Evolutionary conservation across 2,329 filamentous ascomycete genomes (phyloP).

Genomic region (Talaromyces rugulosus): DNA sequence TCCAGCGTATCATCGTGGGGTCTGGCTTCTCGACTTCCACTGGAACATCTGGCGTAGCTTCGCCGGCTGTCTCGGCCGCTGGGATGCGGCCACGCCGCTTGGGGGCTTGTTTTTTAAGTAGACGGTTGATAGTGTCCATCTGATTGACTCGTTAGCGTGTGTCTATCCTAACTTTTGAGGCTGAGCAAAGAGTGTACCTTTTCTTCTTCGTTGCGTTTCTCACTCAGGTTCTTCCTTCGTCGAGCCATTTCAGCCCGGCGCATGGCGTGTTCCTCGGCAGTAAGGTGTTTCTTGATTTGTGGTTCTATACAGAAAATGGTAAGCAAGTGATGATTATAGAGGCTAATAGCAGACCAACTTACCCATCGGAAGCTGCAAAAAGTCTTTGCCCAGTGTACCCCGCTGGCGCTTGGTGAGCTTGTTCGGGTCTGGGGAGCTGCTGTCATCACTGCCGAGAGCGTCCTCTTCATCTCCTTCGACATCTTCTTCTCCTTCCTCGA

Average conservation of each 20-base stretch:
- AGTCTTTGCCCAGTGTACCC: slow-evolving; percentile 52
- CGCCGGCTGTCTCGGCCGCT: slow-evolving; percentile 38
- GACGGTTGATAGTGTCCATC: slow-evolving; percentile 65
- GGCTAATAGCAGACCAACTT: slow-evolving; percentile 16
- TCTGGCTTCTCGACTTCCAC: slow-evolving; percentile 37
- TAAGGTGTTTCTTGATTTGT: slow-evolving; percentile 69
- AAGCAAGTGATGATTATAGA: slow-evolving; percentile 12
- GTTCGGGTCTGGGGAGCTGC: slow-evolving; percentile 59
- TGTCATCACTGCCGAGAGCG: slow-evolving; percentile 43
- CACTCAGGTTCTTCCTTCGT: slow-evolving; percentile 67
- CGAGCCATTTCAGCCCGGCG: slow-evolving; percentile 70
- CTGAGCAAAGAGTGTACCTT: slow-evolving; percentile 47
- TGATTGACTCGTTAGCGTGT: slow-evolving; percentile 20
- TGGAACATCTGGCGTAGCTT: slow-evolving; percentile 37
- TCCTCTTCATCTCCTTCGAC: slow-evolving; percentile 37
- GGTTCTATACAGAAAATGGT: slow-evolving; percentile 45
- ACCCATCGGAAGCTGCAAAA: slow-evolving; percentile 55
- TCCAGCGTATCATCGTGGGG: slow-evolving; percentile 43
- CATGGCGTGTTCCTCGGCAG: slow-evolving; percentile 69
- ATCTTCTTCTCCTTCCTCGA: slow-evolving; percentile 31
- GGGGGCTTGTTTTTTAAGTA: slow-evolving; percentile 63
- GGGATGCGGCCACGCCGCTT: slow-evolving; percentile 52
- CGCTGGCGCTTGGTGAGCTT: slow-evolving; percentile 67
- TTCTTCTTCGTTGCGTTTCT: slow-evolving; percentile 75
- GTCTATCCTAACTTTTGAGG: not conserved